A percentile compares a stretch with the other conserved stretches of the same genome.
Evolutionary conservation across 805 yeast species (phyloP).

Genomic region (Sugiyamaella lignohabitans): DNA sequence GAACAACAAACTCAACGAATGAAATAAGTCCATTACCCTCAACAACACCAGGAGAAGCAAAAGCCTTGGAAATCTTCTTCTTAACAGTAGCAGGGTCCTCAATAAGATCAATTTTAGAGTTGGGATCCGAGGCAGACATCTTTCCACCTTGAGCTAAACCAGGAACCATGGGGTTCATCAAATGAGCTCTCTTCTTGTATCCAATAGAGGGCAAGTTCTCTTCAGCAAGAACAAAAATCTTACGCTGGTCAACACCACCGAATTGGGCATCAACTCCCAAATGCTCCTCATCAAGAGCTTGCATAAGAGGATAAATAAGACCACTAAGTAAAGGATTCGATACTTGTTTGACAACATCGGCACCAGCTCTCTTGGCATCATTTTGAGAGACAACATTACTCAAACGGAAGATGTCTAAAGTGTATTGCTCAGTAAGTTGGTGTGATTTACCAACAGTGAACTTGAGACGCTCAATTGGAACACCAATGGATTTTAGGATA

Average conservation of each 20-base stretch:
- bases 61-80: slow-evolving; percentile 88
- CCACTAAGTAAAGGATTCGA: slow-evolving; percentile 90
- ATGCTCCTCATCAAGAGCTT: slow-evolving; percentile 92
- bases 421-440: slow-evolving; percentile 70
- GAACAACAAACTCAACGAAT: slow-evolving; percentile 74
- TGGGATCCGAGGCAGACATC: slow-evolving; percentile 98
- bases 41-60: slow-evolving; percentile 89
- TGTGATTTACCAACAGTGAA: slow-evolving; percentile 88
- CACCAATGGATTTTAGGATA: slow-evolving; percentile 76
- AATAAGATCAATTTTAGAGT: slow-evolving; percentile 87
- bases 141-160: slow-evolving; percentile 94
- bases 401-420: slow-evolving; percentile 82
- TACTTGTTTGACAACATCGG: slow-evolving; percentile 98
- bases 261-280: slow-evolving; percentile 88
- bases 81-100: slow-evolving; percentile 84
- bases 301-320: slow-evolving; percentile 96
- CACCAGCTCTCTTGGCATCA: slow-evolving; percentile 98
- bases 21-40: slow-evolving; percentile 88
- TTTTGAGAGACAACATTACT: slow-evolving; percentile 84
- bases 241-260: slow-evolving; percentile 99
- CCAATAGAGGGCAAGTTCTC: slow-evolving; percentile 83
- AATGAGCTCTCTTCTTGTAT: slow-evolving; percentile 94
- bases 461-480: slow-evolving; percentile 80
- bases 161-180: slow-evolving; percentile 99
- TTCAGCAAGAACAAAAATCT: slow-evolving; percentile 94